phyloP scores from a whole-genome alignment of 140 eudicot species.

The Cichorium intybus region DNA sequence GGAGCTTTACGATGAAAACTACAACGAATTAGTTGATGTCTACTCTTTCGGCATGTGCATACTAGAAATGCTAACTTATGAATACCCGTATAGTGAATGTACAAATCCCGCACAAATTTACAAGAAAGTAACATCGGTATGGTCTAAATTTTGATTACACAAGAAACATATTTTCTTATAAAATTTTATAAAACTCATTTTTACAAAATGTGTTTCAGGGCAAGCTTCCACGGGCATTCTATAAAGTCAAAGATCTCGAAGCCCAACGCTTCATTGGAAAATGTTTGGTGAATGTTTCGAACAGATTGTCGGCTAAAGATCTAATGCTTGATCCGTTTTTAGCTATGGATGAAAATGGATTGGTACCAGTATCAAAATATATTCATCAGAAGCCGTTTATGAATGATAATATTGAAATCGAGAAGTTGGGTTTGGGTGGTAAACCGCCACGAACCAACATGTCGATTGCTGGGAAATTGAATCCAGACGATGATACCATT shows the following conservation, averaged over 20 bases:
- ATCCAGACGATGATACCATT: constrained; percentile 71
- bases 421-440: constrained; percentile 45
- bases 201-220: constrained; percentile 36
- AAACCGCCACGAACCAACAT: constrained; percentile 56
- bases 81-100: constrained; percentile 92
- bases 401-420: constrained; percentile 49
- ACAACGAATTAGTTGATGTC: constrained; percentile 79
- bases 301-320: constrained; percentile 72
- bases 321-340: constrained; percentile 68
- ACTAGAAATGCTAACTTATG: constrained; percentile 83
- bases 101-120: constrained; percentile 88
- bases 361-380: constrained; percentile 1
- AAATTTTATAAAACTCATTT: background rate
- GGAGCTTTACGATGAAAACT: constrained; percentile 82
- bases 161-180: background rate
- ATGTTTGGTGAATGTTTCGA: constrained; percentile 66
- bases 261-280: constrained; percentile 68
- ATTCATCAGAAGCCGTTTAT: constrained; percentile 54
- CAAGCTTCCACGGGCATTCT: constrained; percentile 73
- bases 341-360: constrained; percentile 32
- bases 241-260: constrained; percentile 66
- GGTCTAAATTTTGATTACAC: constrained; percentile 4
- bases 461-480: constrained; percentile 82
- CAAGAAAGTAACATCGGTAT: constrained; percentile 90
- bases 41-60: constrained; percentile 92